Conservation (phyloP, 805 yeast genomes). For the Ogataea glucozyma region DNA sequence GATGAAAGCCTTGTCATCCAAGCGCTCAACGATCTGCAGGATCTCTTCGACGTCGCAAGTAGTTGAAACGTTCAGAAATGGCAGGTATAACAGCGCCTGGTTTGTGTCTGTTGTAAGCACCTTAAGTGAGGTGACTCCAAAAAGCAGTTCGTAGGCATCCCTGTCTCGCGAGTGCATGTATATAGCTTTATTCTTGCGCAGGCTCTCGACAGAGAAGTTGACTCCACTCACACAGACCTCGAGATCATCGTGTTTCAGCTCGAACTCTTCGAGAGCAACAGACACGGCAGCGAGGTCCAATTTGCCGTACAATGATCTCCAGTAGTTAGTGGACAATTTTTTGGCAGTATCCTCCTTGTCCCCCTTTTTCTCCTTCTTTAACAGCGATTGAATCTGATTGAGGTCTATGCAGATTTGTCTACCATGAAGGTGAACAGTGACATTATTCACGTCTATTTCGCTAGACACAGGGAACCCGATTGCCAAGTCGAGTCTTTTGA, state of each 20-base stretch:
- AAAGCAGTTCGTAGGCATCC: conserved; percentile 14
- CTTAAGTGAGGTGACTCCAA: conserved; percentile 15
- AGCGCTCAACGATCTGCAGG: conserved; percentile 9
- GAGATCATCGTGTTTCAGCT: conserved; percentile 1
- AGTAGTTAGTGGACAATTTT: background rate
- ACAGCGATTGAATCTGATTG: background rate
- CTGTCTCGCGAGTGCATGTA: conserved; percentile 1
- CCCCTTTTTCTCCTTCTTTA: background rate
- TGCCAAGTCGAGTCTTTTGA: conserved; percentile 2
- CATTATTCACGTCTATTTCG: background rate
- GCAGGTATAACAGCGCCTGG: conserved; percentile 14
- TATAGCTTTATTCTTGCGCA: conserved; percentile 6
- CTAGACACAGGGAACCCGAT: background rate
- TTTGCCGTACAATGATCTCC: background rate
- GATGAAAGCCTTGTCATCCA: conserved; percentile 14
- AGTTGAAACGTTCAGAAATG: conserved; percentile 19
- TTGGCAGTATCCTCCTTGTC: background rate
- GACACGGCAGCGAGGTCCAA: conserved; percentile 3
- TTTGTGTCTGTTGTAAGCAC: background rate
- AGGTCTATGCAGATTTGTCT: conserved; percentile 8
- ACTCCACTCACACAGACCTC: conserved; percentile 10
- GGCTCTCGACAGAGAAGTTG: conserved; percentile 13
- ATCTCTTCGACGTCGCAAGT: conserved; percentile 9
- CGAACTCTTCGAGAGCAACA: conserved; percentile 11
- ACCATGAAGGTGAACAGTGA: conserved; percentile 7